Evolutionary conservation across 2,329 filamentous ascomycete species (phyloP), one percentile per base, ranked within the genome.

Genomic region (Penicillium brasilianum): DNA sequence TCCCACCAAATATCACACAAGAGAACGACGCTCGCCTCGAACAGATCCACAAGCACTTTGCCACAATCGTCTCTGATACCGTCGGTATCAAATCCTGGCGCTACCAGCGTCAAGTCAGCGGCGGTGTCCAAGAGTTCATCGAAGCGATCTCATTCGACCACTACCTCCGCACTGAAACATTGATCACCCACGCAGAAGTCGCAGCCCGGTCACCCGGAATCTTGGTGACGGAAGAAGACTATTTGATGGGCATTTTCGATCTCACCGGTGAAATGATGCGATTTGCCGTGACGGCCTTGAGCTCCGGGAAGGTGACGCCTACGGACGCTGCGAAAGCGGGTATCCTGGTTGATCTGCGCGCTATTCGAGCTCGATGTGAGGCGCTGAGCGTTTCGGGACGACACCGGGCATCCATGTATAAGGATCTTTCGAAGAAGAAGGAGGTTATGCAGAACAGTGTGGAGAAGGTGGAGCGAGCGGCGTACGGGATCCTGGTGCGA

Each of bases 261-360:
- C 85, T 98, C 68, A 93, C 93, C 1, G 95, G 95, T 41, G 95
- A 99, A 80, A 84, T 98, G 82, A 99, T 99, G 95, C 87, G 93
- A 32, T 98, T 97, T 77, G 93, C 92, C 0, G 95, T 97, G 54
- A 93, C 93, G 6, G 88, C 88, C 28, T 90, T 96, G 75, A 93
- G 93, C 0, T 90, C 93, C 5, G 88, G 82, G 8, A 90, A 90
- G 14, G 79, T 79, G 44, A 74, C 85, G 22, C 80, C 74, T 65
- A 62, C 60, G 76, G 55, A 70, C 36, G 32, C 60, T 53, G 37
- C 60, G 57, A 44, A 87, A 41, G 88, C 88, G 6, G 84, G 80
- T n/a, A 90, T 98, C 46, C 81, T 98, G 53, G 83, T 85, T 9
- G 95, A 98, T 78, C 85, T 98, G 74, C 88, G 94, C 71, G 85